A percentile compares a stretch with the other conserved stretches of the same genome.
phyloP scores from a whole-genome alignment of 83 land plant species.

The Thuja plicata region DNA sequence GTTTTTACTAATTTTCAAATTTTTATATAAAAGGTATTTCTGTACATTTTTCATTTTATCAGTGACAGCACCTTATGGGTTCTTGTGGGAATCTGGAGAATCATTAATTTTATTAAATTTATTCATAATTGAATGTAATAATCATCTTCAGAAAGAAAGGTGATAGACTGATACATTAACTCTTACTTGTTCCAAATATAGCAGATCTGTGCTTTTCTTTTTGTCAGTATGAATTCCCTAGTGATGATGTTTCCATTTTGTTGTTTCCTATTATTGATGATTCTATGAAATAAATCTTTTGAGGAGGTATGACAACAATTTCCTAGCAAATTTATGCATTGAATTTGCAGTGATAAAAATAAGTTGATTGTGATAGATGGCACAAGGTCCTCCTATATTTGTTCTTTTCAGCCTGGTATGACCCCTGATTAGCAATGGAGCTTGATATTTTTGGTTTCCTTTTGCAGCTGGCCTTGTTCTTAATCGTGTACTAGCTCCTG shows the following conservation, averaged over 20 bases:
- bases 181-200: not conserved
- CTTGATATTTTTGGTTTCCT: not conserved
- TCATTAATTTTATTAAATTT: not conserved
- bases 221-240: not conserved
- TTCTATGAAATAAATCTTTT: not conserved
- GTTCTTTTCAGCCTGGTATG: not conserved
- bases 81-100: too few relatives aligned
- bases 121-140: not conserved
- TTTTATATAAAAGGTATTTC: not conserved
- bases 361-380: not conserved
- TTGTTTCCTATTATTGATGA: not conserved
- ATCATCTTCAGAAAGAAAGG: not conserved
- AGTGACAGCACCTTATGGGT: not conserved
- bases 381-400: not conserved
- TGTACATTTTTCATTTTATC: not conserved
- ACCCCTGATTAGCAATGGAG: not conserved
- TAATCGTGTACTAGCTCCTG: slow-evolving; percentile 60
- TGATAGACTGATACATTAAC: not conserved
- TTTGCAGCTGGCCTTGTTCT: slow-evolving; percentile 53
- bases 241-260: not conserved
- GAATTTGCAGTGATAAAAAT: not conserved
- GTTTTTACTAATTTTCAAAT: not conserved
- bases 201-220: not conserved
- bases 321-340: not conserved
- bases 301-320: not conserved